A percentile compares a stretch with the other conserved stretches of the same genome.
Evolutionary conservation across 345 rosid genomes (phyloP).

Genomic region (Aurinia saxatilis): DNA sequence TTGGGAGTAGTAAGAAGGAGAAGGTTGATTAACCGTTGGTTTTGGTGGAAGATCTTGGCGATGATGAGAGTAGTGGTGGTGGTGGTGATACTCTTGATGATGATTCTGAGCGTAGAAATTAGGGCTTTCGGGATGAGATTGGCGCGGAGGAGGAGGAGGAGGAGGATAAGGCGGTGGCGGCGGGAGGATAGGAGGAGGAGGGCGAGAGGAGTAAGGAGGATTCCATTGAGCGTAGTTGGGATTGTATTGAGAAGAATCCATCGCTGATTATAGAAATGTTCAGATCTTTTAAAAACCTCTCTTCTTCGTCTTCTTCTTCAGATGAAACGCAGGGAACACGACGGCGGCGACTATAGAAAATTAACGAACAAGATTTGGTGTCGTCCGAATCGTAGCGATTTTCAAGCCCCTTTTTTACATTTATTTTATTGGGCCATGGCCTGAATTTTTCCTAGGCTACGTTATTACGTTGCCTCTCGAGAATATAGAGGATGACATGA

Average conservation of each 20-base stretch:
- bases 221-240: conserved; percentile 37
- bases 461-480: not conserved
- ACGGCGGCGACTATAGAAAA: not conserved
- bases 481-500: too few relatives aligned
- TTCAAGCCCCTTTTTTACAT: not conserved
- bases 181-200: conserved; percentile 14
- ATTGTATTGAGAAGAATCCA: conserved; percentile 45
- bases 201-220: conserved; percentile 33
- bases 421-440: not conserved
- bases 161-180: conserved; percentile 20
- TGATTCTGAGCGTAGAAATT: conserved; percentile 5
- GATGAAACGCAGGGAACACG: conserved; percentile 3
- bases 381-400: not conserved
- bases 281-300: not conserved
- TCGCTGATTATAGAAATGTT: not conserved
- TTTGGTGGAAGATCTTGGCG: conserved; percentile 22
- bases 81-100: conserved; percentile 10
- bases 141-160: conserved; percentile 19
- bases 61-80: conserved; percentile 23
- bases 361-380: not conserved
- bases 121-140: conserved; percentile 25
- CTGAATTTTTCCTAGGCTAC: not conserved
- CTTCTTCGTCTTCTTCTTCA: conserved; percentile 1
- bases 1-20: conserved; percentile 23
- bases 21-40: conserved; percentile 5